phyloP scores from a whole-genome alignment of 208 protist species.

The Phytomonas sp. region DNA sequence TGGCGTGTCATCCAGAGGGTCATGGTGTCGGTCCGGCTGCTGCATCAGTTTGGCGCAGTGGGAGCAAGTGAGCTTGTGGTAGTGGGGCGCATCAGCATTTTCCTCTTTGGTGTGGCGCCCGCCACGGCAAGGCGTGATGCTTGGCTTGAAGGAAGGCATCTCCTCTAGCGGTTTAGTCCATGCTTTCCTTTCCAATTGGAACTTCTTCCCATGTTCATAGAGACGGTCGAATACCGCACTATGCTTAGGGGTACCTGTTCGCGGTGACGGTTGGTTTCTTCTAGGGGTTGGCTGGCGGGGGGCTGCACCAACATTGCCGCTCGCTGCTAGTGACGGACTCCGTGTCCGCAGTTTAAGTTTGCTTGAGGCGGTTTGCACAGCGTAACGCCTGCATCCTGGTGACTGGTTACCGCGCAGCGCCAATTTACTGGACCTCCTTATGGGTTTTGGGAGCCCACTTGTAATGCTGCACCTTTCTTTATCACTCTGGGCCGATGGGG shows the following conservation, averaged over 20 bases:
- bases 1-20: slow-evolving; percentile 22
- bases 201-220: slow-evolving; percentile 22
- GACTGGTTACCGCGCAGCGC: not conserved
- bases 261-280: not conserved
- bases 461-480: not conserved
- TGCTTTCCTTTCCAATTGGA: slow-evolving; percentile 10
- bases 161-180: not conserved
- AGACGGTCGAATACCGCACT: slow-evolving; percentile 17
- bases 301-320: not conserved
- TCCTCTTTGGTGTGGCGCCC: not conserved
- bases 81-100: slow-evolving; percentile 4
- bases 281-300: not conserved
- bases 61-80: slow-evolving; percentile 53
- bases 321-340: not conserved
- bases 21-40: slow-evolving; percentile 7
- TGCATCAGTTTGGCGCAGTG: slow-evolving; percentile 43
- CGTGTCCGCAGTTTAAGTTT: slow-evolving; percentile 6
- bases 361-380: slow-evolving; percentile 19
- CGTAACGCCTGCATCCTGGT: slow-evolving; percentile 9
- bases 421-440: not conserved
- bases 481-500: not conserved
- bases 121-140: slow-evolving; percentile 8
- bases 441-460: not conserved
- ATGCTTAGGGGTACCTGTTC: not conserved
- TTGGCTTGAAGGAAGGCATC: slow-evolving; percentile 15